Percentiles rank a stretch among this genome's conserved stretches.
Conservation (phyloP, 1,284 basidiomycete genomes). For the Jaminaea rosea region DNA sequence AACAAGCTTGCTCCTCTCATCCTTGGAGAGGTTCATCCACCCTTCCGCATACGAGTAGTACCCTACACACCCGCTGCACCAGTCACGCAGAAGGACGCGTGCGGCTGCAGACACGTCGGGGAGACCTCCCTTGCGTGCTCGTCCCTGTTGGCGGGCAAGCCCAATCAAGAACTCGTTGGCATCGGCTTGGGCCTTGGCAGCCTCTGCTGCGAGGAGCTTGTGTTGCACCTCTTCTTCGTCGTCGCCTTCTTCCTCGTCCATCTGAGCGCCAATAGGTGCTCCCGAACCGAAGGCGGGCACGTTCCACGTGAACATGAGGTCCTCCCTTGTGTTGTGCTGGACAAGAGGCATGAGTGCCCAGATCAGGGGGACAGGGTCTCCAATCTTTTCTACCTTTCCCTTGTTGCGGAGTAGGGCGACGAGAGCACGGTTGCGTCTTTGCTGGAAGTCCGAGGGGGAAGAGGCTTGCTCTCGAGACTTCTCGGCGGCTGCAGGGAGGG, state of each 20-base stretch:
- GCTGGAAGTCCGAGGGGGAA: too few species aligned
- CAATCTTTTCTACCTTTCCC: slow-evolving; percentile 37
- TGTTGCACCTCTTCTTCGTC: slow-evolving; percentile 23
- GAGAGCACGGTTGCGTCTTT: neutral
- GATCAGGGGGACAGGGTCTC: slow-evolving; percentile 34
- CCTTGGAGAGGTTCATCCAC: slow-evolving; percentile 4
- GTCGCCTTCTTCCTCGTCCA: slow-evolving; percentile 17
- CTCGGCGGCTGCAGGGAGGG: too few species aligned
- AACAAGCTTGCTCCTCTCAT: slow-evolving; percentile 7
- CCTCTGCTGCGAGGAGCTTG: slow-evolving; percentile 13
- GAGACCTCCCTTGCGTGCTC: slow-evolving; percentile 31
- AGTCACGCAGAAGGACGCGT: slow-evolving; percentile 37
- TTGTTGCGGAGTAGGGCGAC: slow-evolving; percentile 37
- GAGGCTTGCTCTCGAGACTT: slow-evolving; percentile 1
- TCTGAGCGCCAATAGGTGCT: too few species aligned
- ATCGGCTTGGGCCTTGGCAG: slow-evolving; percentile 26
- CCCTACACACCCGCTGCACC: slow-evolving; percentile 33
- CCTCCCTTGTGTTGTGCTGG: slow-evolving; percentile 29
- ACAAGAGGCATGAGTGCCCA: slow-evolving; percentile 30
- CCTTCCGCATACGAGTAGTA: slow-evolving; percentile 32
- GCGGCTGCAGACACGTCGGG: slow-evolving; percentile 36
- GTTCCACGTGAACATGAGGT: slow-evolving; percentile 41
- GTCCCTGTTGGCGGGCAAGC: slow-evolving; percentile 30
- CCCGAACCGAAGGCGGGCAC: slow-evolving; percentile 36
- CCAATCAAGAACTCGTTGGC: slow-evolving; percentile 41